phyloP scores from a whole-genome alignment of 768 basidiomycete species.

The Basidioascus undulatus region DNA sequence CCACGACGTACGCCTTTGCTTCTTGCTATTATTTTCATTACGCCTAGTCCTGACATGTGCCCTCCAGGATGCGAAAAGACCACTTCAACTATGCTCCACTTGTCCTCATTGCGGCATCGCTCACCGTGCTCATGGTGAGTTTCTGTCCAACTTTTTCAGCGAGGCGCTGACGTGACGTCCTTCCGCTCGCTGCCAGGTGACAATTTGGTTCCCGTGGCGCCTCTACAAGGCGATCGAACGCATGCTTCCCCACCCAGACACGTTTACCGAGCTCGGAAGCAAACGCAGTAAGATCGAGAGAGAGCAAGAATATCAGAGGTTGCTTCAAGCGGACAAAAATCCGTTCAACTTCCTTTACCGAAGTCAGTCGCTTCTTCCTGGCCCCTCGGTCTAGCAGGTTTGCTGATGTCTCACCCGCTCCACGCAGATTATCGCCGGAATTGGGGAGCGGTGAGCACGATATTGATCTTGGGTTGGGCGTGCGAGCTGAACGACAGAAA shows the following conservation, averaged over 20 bases:
- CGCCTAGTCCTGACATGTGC: too few species aligned
- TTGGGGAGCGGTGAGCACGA: constrained; percentile 38
- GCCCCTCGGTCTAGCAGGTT: too few species aligned
- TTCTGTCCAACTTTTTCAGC: background rate
- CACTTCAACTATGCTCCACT: constrained; percentile 44
- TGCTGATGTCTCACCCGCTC: background rate
- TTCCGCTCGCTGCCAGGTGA: constrained; percentile 24
- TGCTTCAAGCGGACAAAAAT: constrained; percentile 37
- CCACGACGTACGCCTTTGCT: too few species aligned
- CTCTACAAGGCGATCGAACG: constrained; percentile 31
- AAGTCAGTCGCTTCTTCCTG: constrained; percentile 23
- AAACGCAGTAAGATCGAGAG: constrained; percentile 30
- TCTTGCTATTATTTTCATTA: too few species aligned
- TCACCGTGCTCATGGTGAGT: constrained; percentile 31
- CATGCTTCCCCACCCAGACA: constrained; percentile 40
- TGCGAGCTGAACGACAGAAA: too few species aligned
- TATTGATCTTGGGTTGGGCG: too few species aligned
- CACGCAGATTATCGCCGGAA: constrained; percentile 38
- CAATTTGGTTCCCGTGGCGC: constrained; percentile 43
- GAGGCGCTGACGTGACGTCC: background rate
- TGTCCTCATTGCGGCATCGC: constrained; percentile 31
- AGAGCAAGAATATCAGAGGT: constrained; percentile 44
- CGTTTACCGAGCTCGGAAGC: constrained; percentile 45
- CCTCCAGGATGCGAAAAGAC: constrained; percentile 40
- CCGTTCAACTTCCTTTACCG: constrained; percentile 48